phyloP scores from a whole-genome alignment of 371 early-diverging fungal genomes.

The Paraphysoderma sedebokerense region DNA sequence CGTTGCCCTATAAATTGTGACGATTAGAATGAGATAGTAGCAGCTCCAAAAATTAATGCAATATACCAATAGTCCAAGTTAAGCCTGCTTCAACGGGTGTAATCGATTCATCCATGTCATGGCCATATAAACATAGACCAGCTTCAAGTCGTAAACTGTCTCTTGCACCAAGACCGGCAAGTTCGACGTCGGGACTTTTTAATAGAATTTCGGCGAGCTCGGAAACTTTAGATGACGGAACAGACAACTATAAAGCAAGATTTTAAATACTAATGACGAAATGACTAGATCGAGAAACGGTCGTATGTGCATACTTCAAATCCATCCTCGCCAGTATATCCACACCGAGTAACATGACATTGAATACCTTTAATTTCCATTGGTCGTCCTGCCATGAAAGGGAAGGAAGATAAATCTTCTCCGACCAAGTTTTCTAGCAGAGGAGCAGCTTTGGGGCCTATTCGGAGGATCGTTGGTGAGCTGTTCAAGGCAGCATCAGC shows the following conservation, averaged over 20 bases:
- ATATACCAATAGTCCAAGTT: slow-evolving; percentile 82
- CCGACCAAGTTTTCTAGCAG: slow-evolving; percentile 35
- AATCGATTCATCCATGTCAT: slow-evolving; percentile 80
- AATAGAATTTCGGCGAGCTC: slow-evolving; percentile 51
- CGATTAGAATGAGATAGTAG: not conserved
- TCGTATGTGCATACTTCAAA: slow-evolving; percentile 53
- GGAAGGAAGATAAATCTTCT: slow-evolving; percentile 39
- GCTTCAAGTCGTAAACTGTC: slow-evolving; percentile 92
- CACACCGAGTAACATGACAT: slow-evolving; percentile 75
- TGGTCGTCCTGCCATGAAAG: slow-evolving; percentile 71
- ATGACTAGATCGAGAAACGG: no score
- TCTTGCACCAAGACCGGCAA: slow-evolving; percentile 91
- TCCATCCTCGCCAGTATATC: slow-evolving; percentile 99
- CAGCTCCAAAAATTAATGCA: not conserved
- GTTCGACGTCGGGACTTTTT: slow-evolving; percentile 53
- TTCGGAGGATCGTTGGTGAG: not conserved
- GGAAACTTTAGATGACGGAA: slow-evolving; percentile 48
- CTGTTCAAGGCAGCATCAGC: no score
- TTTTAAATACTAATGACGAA: no score
- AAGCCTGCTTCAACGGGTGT: slow-evolving; percentile 88
- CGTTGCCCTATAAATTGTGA: slow-evolving; percentile 40
- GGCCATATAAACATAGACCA: slow-evolving; percentile 90
- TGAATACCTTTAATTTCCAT: slow-evolving; percentile 59
- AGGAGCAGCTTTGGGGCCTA: slow-evolving; percentile 42
- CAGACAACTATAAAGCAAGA: slow-evolving; percentile 51